A percentile compares a stretch with the other conserved stretches of the same genome.
Conservation (phyloP, 2,329 filamentous ascomycete species). For the Fusarium subglutinans region DNA sequence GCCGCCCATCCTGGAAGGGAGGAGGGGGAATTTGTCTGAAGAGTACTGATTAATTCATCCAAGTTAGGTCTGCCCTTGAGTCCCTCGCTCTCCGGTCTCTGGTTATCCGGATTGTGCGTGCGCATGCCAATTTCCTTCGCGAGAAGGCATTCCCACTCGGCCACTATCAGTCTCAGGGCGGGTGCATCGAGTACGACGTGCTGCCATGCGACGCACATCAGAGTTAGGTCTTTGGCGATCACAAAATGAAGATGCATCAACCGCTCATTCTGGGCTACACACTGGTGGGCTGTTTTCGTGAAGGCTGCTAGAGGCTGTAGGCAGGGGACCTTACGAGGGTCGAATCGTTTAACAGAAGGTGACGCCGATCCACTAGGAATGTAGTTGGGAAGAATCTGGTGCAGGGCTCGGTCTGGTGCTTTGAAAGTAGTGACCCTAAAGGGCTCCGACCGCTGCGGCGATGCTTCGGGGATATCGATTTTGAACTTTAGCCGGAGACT, state of each 20-base stretch:
- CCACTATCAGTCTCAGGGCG: not conserved
- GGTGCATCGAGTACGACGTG: not conserved
- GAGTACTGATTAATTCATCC: not conserved
- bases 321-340: not conserved
- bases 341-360: not conserved
- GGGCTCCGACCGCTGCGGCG: not conserved
- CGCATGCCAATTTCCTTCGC: accelerated
- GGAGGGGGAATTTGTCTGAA: not conserved
- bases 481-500: not conserved
- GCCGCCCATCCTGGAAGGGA: not conserved
- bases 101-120: accelerated
- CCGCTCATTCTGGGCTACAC: not conserved
- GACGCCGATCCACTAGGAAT: accelerated
- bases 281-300: not conserved
- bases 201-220: not conserved
- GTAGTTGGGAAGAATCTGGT: not conserved
- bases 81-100: accelerated
- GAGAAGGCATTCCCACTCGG: not conserved
- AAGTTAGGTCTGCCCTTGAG: not conserved
- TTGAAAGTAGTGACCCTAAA: not conserved
- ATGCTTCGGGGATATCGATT: not conserved
- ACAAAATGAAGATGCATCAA: not conserved
- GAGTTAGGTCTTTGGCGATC: not conserved
- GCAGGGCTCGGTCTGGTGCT: not conserved
- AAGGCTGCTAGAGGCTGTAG: not conserved